These are phyloP conservation scores for Lentinula lateritia DNA, from an alignment of 768 basidiomycete species.

Conservation along the genomic window DNA sequence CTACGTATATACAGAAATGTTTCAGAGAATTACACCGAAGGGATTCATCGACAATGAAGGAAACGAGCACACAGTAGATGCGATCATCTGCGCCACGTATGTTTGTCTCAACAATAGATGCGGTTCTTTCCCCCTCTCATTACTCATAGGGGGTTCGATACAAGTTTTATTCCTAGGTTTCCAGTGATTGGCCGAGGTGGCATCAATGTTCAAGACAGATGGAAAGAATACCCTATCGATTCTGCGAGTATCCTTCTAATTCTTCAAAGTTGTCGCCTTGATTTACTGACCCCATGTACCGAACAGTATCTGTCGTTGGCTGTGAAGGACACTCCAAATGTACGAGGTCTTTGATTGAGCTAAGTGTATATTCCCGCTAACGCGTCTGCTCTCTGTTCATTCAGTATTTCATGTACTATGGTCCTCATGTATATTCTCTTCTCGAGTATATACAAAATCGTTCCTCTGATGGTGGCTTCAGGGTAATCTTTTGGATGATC, in stretches of 20 bases:
- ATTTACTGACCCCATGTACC: neutral
- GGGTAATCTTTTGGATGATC: neutral
- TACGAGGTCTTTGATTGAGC: neutral
- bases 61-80: constrained; percentile 34
- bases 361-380: neutral
- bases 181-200: constrained; percentile 15
- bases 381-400: neutral
- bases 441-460: neutral
- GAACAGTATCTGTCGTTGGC: constrained; percentile 17
- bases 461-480: neutral
- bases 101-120: neutral
- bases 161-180: constrained; percentile 18
- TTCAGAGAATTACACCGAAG: constrained; percentile 34
- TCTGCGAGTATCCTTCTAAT: constrained; percentile 8
- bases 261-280: neutral
- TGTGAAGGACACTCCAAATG: constrained; percentile 17
- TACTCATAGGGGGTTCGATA: constrained; percentile 16
- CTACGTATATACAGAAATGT: constrained; percentile 32
- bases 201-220: constrained; percentile 17
- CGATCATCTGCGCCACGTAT: constrained; percentile 46
- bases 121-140: neutral
- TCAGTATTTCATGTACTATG: constrained; percentile 20
- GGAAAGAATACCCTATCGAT: constrained; percentile 18
- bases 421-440: constrained; percentile 10
- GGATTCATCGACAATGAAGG: constrained; percentile 43